phyloP scores from a whole-genome alignment of 2,329 filamentous ascomycete species.

The Pseudogymnoascus sp. region DNA sequence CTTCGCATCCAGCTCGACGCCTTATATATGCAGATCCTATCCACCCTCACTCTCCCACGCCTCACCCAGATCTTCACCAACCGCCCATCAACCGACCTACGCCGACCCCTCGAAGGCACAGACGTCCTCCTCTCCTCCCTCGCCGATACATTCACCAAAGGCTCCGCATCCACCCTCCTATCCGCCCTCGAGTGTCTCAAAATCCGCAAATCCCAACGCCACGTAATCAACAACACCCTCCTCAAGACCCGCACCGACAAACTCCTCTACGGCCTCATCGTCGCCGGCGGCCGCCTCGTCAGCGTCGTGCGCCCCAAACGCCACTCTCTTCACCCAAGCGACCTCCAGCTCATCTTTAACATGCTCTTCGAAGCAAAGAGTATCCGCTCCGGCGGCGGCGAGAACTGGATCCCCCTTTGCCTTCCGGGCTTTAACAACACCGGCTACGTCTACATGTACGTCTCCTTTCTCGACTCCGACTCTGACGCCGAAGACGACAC shows the following conservation, averaged over 20 bases:
- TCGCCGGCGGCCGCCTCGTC: conserved; percentile 85
- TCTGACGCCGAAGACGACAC: conserved; percentile 34
- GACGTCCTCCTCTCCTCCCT: conserved; percentile 85
- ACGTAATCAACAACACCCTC: conserved; percentile 78
- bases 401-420: conserved; percentile 96
- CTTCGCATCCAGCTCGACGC: conserved; percentile 83
- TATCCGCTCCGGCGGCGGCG: conserved; percentile 82
- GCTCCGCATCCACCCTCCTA: conserved; percentile 80
- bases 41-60: conserved; percentile 82
- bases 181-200: conserved; percentile 91
- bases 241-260: conserved; percentile 69
- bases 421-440: conserved; percentile 95
- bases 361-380: conserved; percentile 97
- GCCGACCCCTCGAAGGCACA: conserved; percentile 82
- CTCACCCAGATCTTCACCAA: conserved; percentile 81
- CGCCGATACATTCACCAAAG: conserved; percentile 87
- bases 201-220: conserved; percentile 78
- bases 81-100: conserved; percentile 86
- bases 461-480: conserved; percentile 72
- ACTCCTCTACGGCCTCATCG: conserved; percentile 85
- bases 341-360: conserved; percentile 95
- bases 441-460: conserved; percentile 98
- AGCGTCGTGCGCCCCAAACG: conserved; percentile 82
- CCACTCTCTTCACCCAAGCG: conserved; percentile 90
- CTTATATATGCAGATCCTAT: conserved; percentile 96